Conservation (phyloP, 1,284 basidiomycete species). For the Fomitopsis betulina region DNA sequence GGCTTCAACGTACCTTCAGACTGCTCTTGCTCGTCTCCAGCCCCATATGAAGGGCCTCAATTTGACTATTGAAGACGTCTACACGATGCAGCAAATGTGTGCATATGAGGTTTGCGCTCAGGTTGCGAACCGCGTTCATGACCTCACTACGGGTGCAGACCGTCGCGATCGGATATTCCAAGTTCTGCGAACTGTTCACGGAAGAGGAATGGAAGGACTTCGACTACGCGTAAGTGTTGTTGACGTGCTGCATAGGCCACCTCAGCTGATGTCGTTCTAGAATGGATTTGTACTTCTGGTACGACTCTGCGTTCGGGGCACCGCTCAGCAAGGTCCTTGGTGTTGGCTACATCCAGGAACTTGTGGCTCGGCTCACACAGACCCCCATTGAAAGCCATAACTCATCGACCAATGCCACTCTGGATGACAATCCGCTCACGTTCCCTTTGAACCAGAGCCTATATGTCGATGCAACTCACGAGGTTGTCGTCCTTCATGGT, state of each 20-base stretch:
- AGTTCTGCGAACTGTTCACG: slow-evolving; percentile 88
- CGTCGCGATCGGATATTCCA: slow-evolving; percentile 84
- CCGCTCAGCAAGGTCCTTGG: slow-evolving; percentile 79
- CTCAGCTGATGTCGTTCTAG: slow-evolving; percentile 14
- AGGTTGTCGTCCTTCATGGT: slow-evolving; percentile 81
- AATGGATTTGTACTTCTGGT: slow-evolving; percentile 39
- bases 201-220: slow-evolving; percentile 89
- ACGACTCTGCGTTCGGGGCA: slow-evolving; percentile 72
- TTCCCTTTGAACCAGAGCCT: slow-evolving; percentile 81
- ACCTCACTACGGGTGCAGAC: slow-evolving; percentile 44
- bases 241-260: neutral
- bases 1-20: slow-evolving; percentile 66
- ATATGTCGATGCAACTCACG: slow-evolving; percentile 85
- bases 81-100: slow-evolving; percentile 73
- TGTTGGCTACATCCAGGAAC: slow-evolving; percentile 81
- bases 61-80: slow-evolving; percentile 68
- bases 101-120: slow-evolving; percentile 71
- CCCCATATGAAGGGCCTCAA: slow-evolving; percentile 59
- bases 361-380: slow-evolving; percentile 75
- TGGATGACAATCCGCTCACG: slow-evolving; percentile 62
- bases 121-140: neutral
- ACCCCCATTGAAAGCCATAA: slow-evolving; percentile 66
- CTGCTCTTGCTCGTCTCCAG: slow-evolving; percentile 62
- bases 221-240: slow-evolving; percentile 63
- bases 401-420: slow-evolving; percentile 76